Evolutionary conservation across 2,329 filamentous ascomycete genomes (phyloP).

Genomic region (Nannizziopsis arthrosporioides): DNA sequence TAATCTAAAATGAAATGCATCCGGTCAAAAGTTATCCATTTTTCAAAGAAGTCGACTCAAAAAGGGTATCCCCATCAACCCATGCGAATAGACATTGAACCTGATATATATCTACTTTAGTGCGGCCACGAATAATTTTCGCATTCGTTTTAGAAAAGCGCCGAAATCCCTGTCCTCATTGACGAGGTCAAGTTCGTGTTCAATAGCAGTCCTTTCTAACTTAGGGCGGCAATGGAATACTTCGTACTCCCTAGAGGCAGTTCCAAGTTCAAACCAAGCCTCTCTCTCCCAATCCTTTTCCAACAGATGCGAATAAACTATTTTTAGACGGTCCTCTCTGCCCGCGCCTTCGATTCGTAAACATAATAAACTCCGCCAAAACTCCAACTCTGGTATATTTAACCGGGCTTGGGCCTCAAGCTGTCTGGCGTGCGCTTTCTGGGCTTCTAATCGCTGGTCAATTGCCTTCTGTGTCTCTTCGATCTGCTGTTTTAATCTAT

Average conservation of each 20-base stretch:
- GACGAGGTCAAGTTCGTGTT: constrained; percentile 44
- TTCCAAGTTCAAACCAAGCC: constrained; percentile 86
- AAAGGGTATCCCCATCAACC: neutral
- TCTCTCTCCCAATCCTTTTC: constrained; percentile 80
- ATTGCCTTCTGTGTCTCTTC: constrained; percentile 38
- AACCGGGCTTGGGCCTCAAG: constrained; percentile 74
- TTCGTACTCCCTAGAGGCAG: constrained; percentile 69
- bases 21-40: neutral
- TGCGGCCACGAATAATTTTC: constrained; percentile 46
- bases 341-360: constrained; percentile 82
- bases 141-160: constrained; percentile 51
- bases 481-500: constrained; percentile 46
- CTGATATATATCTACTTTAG: constrained; percentile 34
- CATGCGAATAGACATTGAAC: constrained; percentile 1
- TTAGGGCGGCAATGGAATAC: constrained; percentile 67
- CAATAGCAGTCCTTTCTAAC: constrained; percentile 44
- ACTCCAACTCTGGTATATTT: constrained; percentile 86
- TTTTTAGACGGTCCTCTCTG: constrained; percentile 72
- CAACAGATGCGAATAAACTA: constrained; percentile 77
- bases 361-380: constrained; percentile 88
- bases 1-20: neutral
- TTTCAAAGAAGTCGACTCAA: neutral
- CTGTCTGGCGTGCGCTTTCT: constrained; percentile 48
- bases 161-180: constrained; percentile 51
- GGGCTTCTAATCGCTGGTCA: constrained; percentile 35